Base-by-base conservation (phyloP, 169 alveolate species). In the Plasmodium cynomolgi region DNA sequence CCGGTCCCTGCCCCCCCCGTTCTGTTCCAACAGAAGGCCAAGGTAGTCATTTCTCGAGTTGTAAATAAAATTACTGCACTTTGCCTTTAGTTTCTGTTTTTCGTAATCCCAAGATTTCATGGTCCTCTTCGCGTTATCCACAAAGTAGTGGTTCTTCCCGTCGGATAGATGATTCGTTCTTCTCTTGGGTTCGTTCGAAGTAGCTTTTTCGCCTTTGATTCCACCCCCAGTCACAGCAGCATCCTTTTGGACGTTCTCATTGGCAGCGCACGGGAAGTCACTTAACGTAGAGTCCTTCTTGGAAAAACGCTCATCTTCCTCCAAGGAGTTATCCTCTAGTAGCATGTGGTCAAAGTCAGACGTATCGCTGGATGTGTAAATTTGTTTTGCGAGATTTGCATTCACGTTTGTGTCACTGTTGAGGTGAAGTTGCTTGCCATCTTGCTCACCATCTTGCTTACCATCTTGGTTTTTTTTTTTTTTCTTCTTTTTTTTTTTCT, bases 1-100 rank as follows among this genome's bases (percentile, higher is more conserved):
- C 7, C 3, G 4, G 0, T 82, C 44, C 9, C 83, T 50, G 74
- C 15, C 33, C 2, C 26, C 31, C 26, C 31, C 47, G 23, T 81
- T 54, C 83, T 91, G 84, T 20, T 91, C 92, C 77, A 91, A 20
- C 29, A 91, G 44, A 68, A 91, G 54, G 71, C 95, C 95, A 20
- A 91, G 73, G 83, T 91, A 91, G 77, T 91, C 54, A 91, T 91
- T 91, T 81, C 83, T 91, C 13, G 62, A 15, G 41, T 91, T 91
- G 79, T 91, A 91, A 9, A 91, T 91, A 68, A 91, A 91, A 71
- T 91, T 91, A 33, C 92, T 91, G 47, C 50, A 91, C 39, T 37
- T 72, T 26, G 82, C 75, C 17, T 68, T 90, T 39, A 4, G 31
- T 74, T 75, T 85, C 31, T 44, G 73, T 62, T 90, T 82, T 91